Evolutionary conservation across 805 yeast genomes (phyloP), one percentile per base, ranked within the genome.

Genomic region (Teunomyces tritomae): DNA sequence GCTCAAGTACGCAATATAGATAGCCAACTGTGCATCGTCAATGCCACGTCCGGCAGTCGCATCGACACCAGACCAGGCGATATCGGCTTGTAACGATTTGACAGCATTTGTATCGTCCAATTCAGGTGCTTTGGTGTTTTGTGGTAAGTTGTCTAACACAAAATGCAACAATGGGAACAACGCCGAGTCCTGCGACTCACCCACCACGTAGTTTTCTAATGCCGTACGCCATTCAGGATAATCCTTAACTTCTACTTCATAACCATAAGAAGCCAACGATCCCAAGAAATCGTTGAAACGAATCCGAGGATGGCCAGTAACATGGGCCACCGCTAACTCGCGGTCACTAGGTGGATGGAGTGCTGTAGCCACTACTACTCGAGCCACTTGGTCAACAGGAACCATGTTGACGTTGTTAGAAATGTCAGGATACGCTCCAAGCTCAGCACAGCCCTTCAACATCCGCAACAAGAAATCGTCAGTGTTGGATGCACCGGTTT

Each of bases 321-420:
- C 97, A 39, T 94, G 99, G 1, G 89, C 90, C 36, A 95, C 99
- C 0, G 84, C 71, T 37, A 83, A 68, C 43, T 71, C 75, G 11
- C 71, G 71, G 17, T 67, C 57, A 34, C 61, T 59, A 20, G 94
- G 87, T 26, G 96, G 92, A 58, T 82, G 81, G 52, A 94, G 75
- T 0, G 96, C 85, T 26, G 94, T 71, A 1, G 98, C 89, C 44
- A 84, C 88, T 24, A 85, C 87, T 20, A 90, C 88, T 41, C 96
- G 79, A 1, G 99, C 98, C 55, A 94, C 99, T 61, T 94, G 99
- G 59, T 95, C 97, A 39, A 94, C 99, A 3, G 99, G 99, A 17
- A 89, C 97, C 87, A 91, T 89, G 68, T 94, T 94, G 33, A 92
- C 96, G 41, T 84, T 80, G 74, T 94, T 94, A 55, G 80, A 67